phyloP scores from a whole-genome alignment of 2,329 filamentous ascomycete genomes.

The Hymenoscyphus linearis region DNA sequence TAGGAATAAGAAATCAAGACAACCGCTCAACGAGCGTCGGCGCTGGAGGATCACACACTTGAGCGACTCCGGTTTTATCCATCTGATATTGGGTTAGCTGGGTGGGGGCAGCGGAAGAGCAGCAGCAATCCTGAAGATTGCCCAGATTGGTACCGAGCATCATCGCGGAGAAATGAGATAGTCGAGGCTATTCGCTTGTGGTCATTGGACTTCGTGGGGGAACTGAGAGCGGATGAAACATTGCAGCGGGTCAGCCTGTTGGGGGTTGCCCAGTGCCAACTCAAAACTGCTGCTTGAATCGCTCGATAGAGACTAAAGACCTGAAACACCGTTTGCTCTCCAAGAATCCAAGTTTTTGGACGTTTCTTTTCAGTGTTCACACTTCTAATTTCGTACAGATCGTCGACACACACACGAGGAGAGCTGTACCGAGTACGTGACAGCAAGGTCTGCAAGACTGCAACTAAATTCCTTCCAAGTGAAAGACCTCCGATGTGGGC shows the following conservation, averaged over 20 bases:
- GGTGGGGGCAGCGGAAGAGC: neutral
- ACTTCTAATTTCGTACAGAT: constrained; percentile 9
- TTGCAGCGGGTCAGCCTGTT: constrained; percentile 11
- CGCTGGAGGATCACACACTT: constrained; percentile 23
- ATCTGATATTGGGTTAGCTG: constrained; percentile 14
- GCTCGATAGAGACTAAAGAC: constrained; percentile 12
- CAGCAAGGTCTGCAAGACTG: neutral
- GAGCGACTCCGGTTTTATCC: constrained; percentile 8
- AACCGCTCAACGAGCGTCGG: constrained; percentile 1
- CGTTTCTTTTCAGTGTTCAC: constrained; percentile 12
- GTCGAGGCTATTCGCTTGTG: constrained; percentile 12
- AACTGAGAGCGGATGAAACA: constrained; percentile 24
- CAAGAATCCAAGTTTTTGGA: neutral
- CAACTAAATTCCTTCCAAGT: neutral
- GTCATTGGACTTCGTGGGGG: constrained; percentile 19
- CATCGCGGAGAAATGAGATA: constrained; percentile 10
- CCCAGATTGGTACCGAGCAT: neutral
- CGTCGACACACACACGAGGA: neutral
- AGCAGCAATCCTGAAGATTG: neutral
- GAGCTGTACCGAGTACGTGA: neutral
- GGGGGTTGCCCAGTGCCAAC: constrained; percentile 15
- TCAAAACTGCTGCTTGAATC: constrained; percentile 17
- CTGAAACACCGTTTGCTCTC: constrained; percentile 13
- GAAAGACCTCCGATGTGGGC: neutral
- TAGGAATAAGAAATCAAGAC: neutral